Evolutionary conservation across 2,329 filamentous ascomycete genomes (phyloP), one percentile per base, ranked within the genome.

Genomic region (Alternaria brassicicola): DNA sequence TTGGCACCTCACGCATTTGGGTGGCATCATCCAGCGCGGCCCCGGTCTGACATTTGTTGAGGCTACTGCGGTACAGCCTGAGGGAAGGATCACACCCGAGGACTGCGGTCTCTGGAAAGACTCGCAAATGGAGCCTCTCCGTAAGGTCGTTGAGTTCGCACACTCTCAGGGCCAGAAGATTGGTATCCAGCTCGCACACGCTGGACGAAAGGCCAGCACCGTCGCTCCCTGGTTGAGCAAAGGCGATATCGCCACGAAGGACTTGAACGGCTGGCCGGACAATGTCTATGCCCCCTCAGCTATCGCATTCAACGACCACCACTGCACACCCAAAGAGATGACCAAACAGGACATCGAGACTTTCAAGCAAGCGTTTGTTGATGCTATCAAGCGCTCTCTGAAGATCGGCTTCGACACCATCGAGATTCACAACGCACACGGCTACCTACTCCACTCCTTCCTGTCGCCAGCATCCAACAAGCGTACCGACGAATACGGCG

Each of bases 101-200:
- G 91, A 94, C 74, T 79, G 81, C 12, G 92, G 93, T 0, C 79
- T 97, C 7, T 97, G 93, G 93, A 83, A 89, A 62, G 93, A 97
- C 75, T 87, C 84, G 31, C 93, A 97, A 76, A 89, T 93, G 59
- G 88, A 84, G 62, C 88, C 88, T 0, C 79, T 96, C 57, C 85
- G 84, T 72, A 84, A 85, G 58, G 84, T 94, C 43, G 86, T 88
- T 33, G 90, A 96, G 61, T 96, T 93, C 62, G 86, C 89, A 2
- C 92, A 96, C 80, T 87, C 85, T 25, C 93, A 96, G 77, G 85
- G 84, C 72, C 88, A 92, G 70, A 87, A 90, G 63, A 87, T 91
- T 51, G 92, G 86, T 50, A 88, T 96, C 61, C 93, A 97, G 80
- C 83, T 96, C 4, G 91, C 81, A 1, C 93, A 97, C 70, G 92